Evolutionary conservation across 1,284 basidiomycete genomes (phyloP), one percentile per base, ranked within the genome.

Genomic region (Sporisorium exsertum): DNA sequence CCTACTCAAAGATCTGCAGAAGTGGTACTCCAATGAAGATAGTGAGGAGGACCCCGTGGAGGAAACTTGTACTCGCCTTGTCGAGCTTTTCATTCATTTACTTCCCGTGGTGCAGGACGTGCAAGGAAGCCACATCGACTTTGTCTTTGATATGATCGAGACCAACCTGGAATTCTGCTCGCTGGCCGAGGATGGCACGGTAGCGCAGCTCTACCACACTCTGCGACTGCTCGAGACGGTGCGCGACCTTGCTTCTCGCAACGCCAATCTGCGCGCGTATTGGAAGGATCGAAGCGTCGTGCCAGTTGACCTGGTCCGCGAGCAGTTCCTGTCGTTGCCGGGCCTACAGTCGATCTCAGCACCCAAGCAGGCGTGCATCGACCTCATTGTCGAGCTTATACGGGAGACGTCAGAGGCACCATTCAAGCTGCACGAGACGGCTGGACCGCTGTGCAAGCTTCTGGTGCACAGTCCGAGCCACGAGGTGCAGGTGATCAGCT

Each of bases 91-190:
- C 81, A 86, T 89, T 40, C 88, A 92, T 64, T 87, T 99, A 1
- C 91, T 91, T 1, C 94, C 96, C 0, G 92, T 98, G 53, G 87
- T 99, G 58, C 95, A 98, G 85, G 92, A 91, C 79, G 88, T 97
- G 0, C 88, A 90, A 5, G 97, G 97, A 0, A 88, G 89, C 0
- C 97, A 98, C 85, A 96, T 96, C 93, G 93, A 94, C 57, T 89
- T 95, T 51, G 91, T 97, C 18, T 95, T 94, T 82, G 95, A 98
- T 84, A 86, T 97, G 7, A 86, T 97, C 22, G 94, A 97, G 85
- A 92, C 89, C 59, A 94, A 94, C 75, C 87, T 98, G 1, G 94
- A 96, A 69, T 88, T 85, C 91, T 89, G 88, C 54, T 89, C 90
- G 0, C 87, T 94, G 20, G 86, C 88, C 9, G 91, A 94, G 43